Conservation (phyloP, 2,329 filamentous ascomycete species). For the Blumeria hordei region DNA sequence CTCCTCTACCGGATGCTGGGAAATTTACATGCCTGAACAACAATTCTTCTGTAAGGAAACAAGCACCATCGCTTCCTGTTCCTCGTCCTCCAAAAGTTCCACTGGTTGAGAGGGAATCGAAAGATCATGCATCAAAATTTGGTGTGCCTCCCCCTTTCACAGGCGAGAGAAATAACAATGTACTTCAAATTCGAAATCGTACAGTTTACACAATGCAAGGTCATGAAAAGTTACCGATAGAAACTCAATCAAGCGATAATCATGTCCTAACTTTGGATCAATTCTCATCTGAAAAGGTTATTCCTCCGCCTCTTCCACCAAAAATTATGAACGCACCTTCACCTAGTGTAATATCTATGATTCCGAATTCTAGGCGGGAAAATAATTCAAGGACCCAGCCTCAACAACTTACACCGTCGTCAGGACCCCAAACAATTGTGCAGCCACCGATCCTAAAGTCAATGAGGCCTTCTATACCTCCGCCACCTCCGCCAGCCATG, state of each 20-base stretch:
- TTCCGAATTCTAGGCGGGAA: no score
- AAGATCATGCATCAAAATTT: constrained; percentile 28
- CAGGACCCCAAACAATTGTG: no score
- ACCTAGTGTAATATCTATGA: not conserved
- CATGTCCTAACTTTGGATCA: constrained; percentile 18
- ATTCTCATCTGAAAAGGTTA: constrained; percentile 8
- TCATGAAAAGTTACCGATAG: constrained; percentile 20
- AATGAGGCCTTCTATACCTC: no score
- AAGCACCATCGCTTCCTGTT: constrained; percentile 31
- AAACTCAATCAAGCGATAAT: constrained; percentile 25
- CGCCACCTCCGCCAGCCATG: no score
- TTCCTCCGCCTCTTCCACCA: constrained; percentile 20
- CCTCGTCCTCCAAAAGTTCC: constrained; percentile 46
- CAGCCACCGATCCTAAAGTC: no score
- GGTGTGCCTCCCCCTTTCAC: constrained; percentile 60
- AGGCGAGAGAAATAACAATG: constrained; percentile 37
- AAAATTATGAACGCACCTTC: constrained; percentile 20
- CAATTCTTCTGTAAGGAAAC: constrained; percentile 16
- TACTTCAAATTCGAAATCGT: constrained; percentile 53
- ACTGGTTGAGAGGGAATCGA: constrained; percentile 35
- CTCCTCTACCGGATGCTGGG: constrained; percentile 71
- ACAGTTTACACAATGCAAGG: constrained; percentile 43
- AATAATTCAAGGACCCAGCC: no score
- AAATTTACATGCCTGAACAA: constrained; percentile 43
- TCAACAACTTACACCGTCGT: no score